A percentile compares a stretch with the other conserved stretches of the same genome.
Conservation (phyloP, 2,329 filamentous ascomycete genomes). For the Neonectria neomacrospora region DNA sequence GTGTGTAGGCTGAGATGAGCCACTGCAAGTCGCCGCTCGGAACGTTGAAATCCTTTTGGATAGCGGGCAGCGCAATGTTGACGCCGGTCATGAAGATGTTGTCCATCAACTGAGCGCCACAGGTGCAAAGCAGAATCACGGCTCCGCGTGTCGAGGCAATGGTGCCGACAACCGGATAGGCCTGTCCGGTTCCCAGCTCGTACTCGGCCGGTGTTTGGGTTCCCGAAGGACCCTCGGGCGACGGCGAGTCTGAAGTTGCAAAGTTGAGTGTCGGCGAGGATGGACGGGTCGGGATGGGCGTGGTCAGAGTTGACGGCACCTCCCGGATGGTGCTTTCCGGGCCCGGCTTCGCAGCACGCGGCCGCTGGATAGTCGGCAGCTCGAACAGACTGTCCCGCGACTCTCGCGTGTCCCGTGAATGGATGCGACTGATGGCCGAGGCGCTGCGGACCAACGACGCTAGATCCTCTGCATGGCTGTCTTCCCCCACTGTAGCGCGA, state of each 20-base stretch:
- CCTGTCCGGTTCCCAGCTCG: constrained; percentile 16
- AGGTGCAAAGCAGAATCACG: constrained; percentile 25
- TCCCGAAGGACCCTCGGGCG: constrained; percentile 8
- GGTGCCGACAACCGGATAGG: constrained; percentile 19
- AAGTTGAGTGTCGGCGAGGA: constrained; percentile 16
- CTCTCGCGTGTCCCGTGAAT: constrained; percentile 12
- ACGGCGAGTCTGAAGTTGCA: background rate
- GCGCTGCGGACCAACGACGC: constrained; percentile 16
- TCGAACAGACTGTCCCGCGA: constrained; percentile 20
- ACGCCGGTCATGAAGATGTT: constrained; percentile 29
- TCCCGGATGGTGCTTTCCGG: constrained; percentile 20
- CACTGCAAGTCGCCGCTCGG: constrained; percentile 19
- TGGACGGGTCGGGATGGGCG: constrained; percentile 15
- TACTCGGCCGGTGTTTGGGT: constrained; percentile 20
- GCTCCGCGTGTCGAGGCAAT: constrained; percentile 22
- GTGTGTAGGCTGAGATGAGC: constrained; percentile 19
- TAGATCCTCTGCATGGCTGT: constrained; percentile 15
- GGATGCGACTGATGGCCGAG: constrained; percentile 14
- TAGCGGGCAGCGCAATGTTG: constrained; percentile 23
- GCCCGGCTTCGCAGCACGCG: constrained; percentile 20
- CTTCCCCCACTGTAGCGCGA: constrained; percentile 5
- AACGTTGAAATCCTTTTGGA: constrained; percentile 24
- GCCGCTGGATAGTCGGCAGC: constrained; percentile 13
- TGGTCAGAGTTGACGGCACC: constrained; percentile 19
- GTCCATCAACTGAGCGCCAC: constrained; percentile 25